A percentile compares a stretch with the other conserved stretches of the same genome.
Evolutionary conservation across 2,329 filamentous ascomycete genomes (phyloP).

Genomic region (Endoconidiophora polonica): DNA sequence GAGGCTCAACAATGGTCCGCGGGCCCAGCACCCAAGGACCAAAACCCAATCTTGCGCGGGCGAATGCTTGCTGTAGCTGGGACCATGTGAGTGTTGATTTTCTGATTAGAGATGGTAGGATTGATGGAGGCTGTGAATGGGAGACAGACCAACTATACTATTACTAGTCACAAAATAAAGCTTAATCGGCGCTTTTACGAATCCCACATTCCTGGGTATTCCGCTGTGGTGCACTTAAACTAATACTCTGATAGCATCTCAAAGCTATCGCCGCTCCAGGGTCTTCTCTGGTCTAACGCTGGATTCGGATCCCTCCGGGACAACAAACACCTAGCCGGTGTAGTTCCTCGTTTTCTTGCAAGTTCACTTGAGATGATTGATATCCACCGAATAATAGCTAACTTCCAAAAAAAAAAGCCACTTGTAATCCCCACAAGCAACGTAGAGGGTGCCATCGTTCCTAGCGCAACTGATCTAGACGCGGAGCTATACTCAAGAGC

Average conservation of each 20-base stretch:
- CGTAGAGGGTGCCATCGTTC: constrained; percentile 16
- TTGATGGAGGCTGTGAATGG: neutral
- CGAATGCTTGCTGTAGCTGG: constrained; percentile 43
- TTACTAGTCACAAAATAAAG: too few species aligned
- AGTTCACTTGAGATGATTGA: constrained; percentile 12
- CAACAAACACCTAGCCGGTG: constrained; percentile 1
- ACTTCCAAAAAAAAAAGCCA: constrained; percentile 25
- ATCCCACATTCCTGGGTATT: too few species aligned
- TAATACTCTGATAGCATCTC: neutral
- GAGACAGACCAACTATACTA: neutral
- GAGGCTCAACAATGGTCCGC: constrained; percentile 23
- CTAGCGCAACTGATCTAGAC: constrained; percentile 24
- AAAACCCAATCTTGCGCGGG: constrained; percentile 57
- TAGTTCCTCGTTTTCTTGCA: constrained; percentile 9
- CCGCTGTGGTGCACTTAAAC: too few species aligned
- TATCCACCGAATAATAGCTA: neutral
- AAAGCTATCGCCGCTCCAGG: neutral
- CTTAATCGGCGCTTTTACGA: neutral
- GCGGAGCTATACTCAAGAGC: constrained; percentile 25
- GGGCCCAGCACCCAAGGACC: constrained; percentile 25
- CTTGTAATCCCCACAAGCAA: constrained; percentile 35
- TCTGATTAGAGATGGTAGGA: neutral
- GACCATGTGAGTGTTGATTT: constrained; percentile 33
- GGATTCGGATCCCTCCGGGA: constrained; percentile 11
- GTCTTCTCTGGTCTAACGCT: constrained; percentile 12